Conservation (phyloP, 768 basidiomycete species). For the Strobilomyces echinocephalus region DNA sequence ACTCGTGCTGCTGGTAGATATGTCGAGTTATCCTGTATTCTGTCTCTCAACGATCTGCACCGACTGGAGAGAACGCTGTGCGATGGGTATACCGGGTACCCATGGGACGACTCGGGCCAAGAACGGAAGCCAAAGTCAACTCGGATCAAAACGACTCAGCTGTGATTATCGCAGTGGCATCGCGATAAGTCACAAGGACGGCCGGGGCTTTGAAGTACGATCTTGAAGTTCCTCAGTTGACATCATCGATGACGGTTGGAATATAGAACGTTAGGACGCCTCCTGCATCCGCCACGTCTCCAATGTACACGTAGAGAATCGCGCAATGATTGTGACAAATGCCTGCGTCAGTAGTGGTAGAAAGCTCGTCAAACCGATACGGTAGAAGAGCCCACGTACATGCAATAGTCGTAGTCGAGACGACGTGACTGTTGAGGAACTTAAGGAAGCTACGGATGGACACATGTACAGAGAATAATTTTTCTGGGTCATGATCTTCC, state of each 20-base stretch:
- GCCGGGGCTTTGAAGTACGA: background rate
- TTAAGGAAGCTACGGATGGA: conserved; percentile 74
- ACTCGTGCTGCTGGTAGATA: conserved; percentile 5
- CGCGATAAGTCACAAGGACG: background rate
- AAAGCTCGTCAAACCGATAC: background rate
- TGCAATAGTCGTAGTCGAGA: conserved; percentile 81
- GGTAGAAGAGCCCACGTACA: conserved; percentile 46
- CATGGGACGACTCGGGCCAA: too few species aligned
- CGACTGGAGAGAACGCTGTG: too few species aligned
- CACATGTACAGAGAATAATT: conserved; percentile 61
- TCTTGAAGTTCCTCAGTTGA: conserved; percentile 16
- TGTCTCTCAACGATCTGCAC: background rate
- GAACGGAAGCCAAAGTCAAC: background rate
- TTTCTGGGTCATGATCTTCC: conserved; percentile 47
- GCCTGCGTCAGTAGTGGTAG: conserved; percentile 38
- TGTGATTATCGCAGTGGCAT: background rate
- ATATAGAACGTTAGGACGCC: conserved; percentile 88
- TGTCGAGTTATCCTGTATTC: conserved; percentile 1
- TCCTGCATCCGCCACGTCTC: conserved; percentile 70
- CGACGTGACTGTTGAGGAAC: conserved; percentile 74
- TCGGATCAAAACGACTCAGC: too few species aligned
- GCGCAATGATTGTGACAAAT: conserved; percentile 79
- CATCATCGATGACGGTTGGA: conserved; percentile 68
- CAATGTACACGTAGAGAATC: conserved; percentile 87
- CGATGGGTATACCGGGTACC: too few species aligned